Evolutionary conservation across 805 yeast species (phyloP), one percentile per base, ranked within the genome.

Genomic region (Saturnispora serradocipensis): DNA sequence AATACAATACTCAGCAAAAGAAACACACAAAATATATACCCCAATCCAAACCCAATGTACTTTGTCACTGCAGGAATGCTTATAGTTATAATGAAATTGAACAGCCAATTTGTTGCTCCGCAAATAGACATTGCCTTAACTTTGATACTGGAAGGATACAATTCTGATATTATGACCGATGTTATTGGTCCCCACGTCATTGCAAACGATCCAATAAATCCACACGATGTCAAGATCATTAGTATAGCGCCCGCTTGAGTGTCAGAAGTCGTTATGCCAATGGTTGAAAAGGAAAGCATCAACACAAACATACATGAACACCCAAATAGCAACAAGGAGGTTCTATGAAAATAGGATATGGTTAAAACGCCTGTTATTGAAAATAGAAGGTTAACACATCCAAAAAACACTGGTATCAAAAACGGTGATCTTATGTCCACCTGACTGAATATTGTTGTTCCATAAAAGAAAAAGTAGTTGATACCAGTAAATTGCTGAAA

Each of bases 141-240:
- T 62, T 80, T 78, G 56, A 82, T 79, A 59, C 77, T 72, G 53
- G 74, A 70, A 35, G 88, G 88, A 65, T 77, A 84, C 39, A 82
- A 63, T 61, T 84, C 89, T 35, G 84, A 74, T 13, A 84, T 80
- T 48, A 84, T 70, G 24, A 81, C 77, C 65, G 77, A 78, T n/a
- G 81, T 74, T 53, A 85, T 77, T 35, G 89, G 88, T 3, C 89
- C 90, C 84, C 88, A 81, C 13, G 86, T 79, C 22, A 80, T 69
- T 2, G 89, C 87, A 66, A 85, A 84, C 52, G 72, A 73, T 57
- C 77, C 72, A 49, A 84, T 80, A 65, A 78, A 84, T 38, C 76
- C 60, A 50, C 67, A 65, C 62, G 88, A 80, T 4, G 85, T 72
- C 39, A 81, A 66, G 49, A 74, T 72, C 61, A 84, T 78, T 78